These are phyloP conservation scores for Lyophyllum shimeji DNA, from an alignment of 768 basidiomycete species.

Conservation along the genomic window DNA sequence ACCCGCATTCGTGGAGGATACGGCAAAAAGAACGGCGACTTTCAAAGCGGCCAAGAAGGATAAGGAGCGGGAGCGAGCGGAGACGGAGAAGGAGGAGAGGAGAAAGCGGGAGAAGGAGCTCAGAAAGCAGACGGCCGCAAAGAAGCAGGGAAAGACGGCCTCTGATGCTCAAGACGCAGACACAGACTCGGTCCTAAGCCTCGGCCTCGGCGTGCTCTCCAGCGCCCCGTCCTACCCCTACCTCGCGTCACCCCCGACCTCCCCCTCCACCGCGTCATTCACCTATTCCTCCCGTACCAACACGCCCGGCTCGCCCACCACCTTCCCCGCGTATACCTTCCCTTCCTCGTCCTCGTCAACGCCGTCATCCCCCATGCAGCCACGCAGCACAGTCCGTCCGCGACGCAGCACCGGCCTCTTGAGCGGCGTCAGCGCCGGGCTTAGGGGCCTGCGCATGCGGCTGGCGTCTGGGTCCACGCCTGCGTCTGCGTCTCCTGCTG, in stretches of 20 bases:
- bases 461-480: neutral
- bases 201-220: neutral
- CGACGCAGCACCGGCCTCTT: neutral
- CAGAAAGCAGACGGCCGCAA: neutral
- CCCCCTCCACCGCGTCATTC: no score
- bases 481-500: no score
- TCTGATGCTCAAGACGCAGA: neutral
- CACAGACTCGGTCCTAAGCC: neutral
- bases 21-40: no score
- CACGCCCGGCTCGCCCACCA: neutral
- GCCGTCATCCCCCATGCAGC: neutral
- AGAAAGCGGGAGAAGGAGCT: neutral
- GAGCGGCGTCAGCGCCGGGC: neutral
- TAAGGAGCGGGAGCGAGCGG: no score
- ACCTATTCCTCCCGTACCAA: no score
- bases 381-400: neutral
- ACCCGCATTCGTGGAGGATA: no score
- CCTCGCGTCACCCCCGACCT: neutral
- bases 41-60: no score
- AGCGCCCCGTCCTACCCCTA: neutral
- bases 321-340: no score
- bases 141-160: neutral
- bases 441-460: neutral
- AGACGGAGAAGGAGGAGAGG: neutral
- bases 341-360: neutral